Conservation (phyloP, 805 yeast species). For the Yarrowia divulgata region DNA sequence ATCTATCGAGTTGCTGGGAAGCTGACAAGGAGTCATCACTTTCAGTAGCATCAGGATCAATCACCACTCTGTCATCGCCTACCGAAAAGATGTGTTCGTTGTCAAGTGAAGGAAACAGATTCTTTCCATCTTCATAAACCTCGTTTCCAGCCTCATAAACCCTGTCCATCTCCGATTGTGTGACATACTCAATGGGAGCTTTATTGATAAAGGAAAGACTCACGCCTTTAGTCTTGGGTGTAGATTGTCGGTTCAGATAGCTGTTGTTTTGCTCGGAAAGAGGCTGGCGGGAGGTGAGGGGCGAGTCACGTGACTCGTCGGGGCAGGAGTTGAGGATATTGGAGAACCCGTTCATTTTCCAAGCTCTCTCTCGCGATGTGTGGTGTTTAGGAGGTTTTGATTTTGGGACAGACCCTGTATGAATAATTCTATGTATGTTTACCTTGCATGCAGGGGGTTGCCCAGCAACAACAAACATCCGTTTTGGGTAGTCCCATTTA, state of each 20-base stretch:
- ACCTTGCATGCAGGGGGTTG: constrained; percentile 37
- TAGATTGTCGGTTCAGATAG: constrained; percentile 14
- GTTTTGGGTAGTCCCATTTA: background rate
- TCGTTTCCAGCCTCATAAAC: background rate
- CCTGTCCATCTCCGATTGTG: constrained; percentile 4
- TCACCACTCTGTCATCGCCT: background rate
- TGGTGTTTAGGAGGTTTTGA: constrained; percentile 16
- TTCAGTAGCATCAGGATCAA: constrained; percentile 16
- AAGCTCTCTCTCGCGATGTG: constrained; percentile 1
- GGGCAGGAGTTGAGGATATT: background rate
- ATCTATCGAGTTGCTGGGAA: constrained; percentile 15
- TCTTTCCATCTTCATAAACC: background rate
- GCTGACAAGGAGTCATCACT: constrained; percentile 9
- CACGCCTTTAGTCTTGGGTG: background rate
- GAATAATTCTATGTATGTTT: constrained; percentile 31
- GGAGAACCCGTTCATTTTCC: background rate
- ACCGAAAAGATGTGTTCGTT: background rate
- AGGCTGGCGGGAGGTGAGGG: constrained; percentile 2
- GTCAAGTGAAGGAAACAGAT: background rate
- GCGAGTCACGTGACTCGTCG: constrained; percentile 14
- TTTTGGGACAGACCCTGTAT: background rate
- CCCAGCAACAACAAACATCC: constrained; percentile 30
- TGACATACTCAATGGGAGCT: constrained; percentile 1
- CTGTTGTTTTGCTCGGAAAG: constrained; percentile 13
- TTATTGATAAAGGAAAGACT: background rate